phyloP scores from a whole-genome alignment of 768 basidiomycete species.

The Agrocybe pediades region DNA sequence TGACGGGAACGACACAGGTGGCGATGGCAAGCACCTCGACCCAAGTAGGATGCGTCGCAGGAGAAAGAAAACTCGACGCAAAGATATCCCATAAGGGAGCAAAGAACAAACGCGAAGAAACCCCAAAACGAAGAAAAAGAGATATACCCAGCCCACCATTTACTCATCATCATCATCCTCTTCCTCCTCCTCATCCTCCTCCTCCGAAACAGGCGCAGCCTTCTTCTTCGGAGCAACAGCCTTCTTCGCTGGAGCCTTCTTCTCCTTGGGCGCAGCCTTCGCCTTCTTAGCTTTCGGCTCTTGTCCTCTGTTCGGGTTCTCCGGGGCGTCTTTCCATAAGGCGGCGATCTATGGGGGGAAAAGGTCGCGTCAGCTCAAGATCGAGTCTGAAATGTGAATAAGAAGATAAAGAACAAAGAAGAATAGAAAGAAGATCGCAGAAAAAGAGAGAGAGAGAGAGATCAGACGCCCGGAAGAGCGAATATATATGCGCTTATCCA shows the following conservation, averaged over 20 bases:
- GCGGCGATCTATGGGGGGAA: conserved; percentile 46
- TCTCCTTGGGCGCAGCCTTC: conserved; percentile 38
- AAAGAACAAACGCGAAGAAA: too few species aligned
- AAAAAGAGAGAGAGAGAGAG: not conserved
- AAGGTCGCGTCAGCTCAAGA: not conserved
- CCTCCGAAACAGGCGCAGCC: conserved; percentile 18
- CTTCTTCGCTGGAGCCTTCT: too few species aligned
- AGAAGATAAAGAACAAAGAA: not conserved
- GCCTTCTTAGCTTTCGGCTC: conserved; percentile 47
- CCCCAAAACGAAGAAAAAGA: too few species aligned
- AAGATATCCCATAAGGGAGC: too few species aligned
- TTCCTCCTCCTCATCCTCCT: conserved; percentile 10
- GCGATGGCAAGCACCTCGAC: too few species aligned
- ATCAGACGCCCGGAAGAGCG: not conserved
- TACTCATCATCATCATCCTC: conserved; percentile 9
- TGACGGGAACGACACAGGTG: too few species aligned
- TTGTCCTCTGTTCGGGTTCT: conserved; percentile 66
- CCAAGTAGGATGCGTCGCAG: too few species aligned
- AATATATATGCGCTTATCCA: too few species aligned
- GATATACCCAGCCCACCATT: not conserved
- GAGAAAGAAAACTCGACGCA: too few species aligned
- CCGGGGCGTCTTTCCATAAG: conserved; percentile 59
- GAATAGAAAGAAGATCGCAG: too few species aligned
- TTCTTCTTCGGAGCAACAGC: conserved; percentile 26
- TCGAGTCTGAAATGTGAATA: too few species aligned